Conservation (phyloP, 768 basidiomycete genomes). For the Amanita rubescens region DNA sequence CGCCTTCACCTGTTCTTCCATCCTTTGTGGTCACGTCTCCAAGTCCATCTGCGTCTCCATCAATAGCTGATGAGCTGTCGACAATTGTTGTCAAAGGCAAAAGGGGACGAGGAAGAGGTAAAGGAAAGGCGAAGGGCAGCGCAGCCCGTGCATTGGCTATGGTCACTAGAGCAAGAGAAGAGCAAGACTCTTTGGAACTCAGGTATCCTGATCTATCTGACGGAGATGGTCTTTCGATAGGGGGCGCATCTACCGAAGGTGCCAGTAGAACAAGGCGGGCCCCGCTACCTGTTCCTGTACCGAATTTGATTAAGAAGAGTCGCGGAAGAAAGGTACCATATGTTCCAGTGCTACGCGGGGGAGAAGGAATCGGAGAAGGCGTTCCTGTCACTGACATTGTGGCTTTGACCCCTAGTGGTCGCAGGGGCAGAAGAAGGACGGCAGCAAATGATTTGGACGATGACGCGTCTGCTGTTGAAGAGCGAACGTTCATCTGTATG, state of each 20-base stretch:
- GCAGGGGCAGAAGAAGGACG: background rate
- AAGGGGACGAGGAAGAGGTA: constrained; percentile 14
- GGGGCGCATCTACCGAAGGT: constrained; percentile 7
- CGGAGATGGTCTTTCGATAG: background rate
- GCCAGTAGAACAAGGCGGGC: constrained; percentile 25
- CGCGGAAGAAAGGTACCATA: constrained; percentile 53
- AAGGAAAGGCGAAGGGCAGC: constrained; percentile 27
- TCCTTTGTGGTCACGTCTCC: constrained; percentile 7
- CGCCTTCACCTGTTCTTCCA: constrained; percentile 14
- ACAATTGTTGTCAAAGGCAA: constrained; percentile 11
- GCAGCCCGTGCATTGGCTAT: constrained; percentile 26
- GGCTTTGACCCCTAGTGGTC: background rate
- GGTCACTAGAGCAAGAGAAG: constrained; percentile 17
- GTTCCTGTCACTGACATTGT: background rate
- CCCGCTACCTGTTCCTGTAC: constrained; percentile 46
- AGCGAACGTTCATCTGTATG: constrained; percentile 55
- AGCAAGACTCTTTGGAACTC: background rate
- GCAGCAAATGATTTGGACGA: background rate
- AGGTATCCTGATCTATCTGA: background rate
- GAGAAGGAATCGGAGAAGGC: background rate
- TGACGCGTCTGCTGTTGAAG: constrained; percentile 1
- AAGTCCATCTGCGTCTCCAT: background rate
- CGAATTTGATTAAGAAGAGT: constrained; percentile 57
- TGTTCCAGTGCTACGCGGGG: constrained; percentile 10
- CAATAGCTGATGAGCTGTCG: background rate